Evolutionary conservation across 108 stramenopile species (phyloP), one percentile per base, ranked within the genome.

Genomic region (Skeletonema tropicum): DNA sequence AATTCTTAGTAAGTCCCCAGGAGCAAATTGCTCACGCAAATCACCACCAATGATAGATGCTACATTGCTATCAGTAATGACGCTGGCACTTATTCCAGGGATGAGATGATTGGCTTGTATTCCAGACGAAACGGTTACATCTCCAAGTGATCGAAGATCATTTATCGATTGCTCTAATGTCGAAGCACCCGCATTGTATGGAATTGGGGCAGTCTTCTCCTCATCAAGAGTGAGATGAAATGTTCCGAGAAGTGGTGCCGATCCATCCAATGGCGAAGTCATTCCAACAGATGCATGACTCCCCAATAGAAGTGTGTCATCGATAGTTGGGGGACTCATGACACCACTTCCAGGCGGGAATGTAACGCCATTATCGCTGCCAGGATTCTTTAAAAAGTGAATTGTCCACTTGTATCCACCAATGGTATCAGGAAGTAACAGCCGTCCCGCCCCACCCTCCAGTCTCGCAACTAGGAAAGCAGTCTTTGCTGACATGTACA

Each of bases 341-440:
- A 85, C 73, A n/a, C 94, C 94, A 52, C 90, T 81, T 55, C 93
- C 92, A 29, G 92, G 88, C 3, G 92, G 93, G 78, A 94, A 94
- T 23, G 93, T 86, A 48, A 75, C 57, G 14, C 93, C 93, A 25
- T 80, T 69, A 70, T 69, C 74, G 35, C 71, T 72, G 46, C 94
- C 94, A 19, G 86, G 87, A 52, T 92, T 91, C 61, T 79, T 63
- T 35, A 93, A 71, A 74, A 93, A 96, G 45, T 60, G 64, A 49
- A 94, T 77, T 21, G 71, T 85, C 94, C 94, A 96, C 38, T 85
- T 80, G 64, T 87, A 87, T 6, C 94, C 94, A 30, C 94, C 94
- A 15, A 36, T 29, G n/a, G 86, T 80, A 23, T 83, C 90, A 31
- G 83, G 81, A 2, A 2, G 19, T 29, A 6, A 91, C 93, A 35